Evolutionary conservation across 2,329 filamentous ascomycete species (phyloP).

Genomic region (Penicillium crustosum): DNA sequence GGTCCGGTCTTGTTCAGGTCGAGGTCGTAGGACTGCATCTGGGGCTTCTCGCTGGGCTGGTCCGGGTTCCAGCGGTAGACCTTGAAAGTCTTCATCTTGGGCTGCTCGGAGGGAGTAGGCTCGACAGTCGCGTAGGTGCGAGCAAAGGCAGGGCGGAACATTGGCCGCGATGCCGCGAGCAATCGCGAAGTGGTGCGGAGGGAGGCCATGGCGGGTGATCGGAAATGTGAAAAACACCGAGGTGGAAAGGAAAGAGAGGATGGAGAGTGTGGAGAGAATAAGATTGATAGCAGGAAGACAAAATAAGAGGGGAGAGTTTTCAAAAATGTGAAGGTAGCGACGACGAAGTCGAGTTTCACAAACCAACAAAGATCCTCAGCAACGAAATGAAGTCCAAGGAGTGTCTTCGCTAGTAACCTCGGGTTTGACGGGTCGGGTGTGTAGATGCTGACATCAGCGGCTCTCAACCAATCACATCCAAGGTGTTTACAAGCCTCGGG

Average conservation of each 20-base stretch:
- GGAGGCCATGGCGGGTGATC: slow-evolving; percentile 46
- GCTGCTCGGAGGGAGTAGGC: slow-evolving; percentile 56
- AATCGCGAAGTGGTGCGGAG: slow-evolving; percentile 50
- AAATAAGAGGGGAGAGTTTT: slow-evolving; percentile 4
- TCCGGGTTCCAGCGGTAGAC: slow-evolving; percentile 99
- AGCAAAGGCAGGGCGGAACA: slow-evolving; percentile 44
- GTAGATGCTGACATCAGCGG: slow-evolving; percentile 32
- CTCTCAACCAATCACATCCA: slow-evolving; percentile 29
- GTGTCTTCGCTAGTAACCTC: slow-evolving; percentile 36
- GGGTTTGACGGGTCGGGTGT: slow-evolving; percentile 35
- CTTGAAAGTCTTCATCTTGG: slow-evolving; percentile 88
- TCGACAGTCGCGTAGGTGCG: slow-evolving; percentile 55
- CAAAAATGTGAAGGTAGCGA: not conserved
- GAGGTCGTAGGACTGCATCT: slow-evolving; percentile 91
- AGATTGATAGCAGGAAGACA: slow-evolving; percentile 1
- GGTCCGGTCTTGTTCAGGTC: slow-evolving; percentile 99
- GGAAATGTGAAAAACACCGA: slow-evolving; percentile 13
- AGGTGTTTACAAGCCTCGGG: slow-evolving; percentile 42
- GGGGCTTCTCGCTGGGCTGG: slow-evolving; percentile 84
- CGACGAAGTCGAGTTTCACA: slow-evolving; percentile 8
- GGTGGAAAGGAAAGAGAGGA: slow-evolving; percentile 7
- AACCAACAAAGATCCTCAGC: slow-evolving; percentile 17
- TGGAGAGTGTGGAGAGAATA: not conserved
- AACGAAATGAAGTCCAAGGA: slow-evolving; percentile 31
- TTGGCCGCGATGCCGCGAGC: slow-evolving; percentile 43